These are phyloP conservation scores for Climacium dendroides DNA, from an alignment of 225 moss, liverwort and hornwort species.

Conservation along the genomic window DNA sequence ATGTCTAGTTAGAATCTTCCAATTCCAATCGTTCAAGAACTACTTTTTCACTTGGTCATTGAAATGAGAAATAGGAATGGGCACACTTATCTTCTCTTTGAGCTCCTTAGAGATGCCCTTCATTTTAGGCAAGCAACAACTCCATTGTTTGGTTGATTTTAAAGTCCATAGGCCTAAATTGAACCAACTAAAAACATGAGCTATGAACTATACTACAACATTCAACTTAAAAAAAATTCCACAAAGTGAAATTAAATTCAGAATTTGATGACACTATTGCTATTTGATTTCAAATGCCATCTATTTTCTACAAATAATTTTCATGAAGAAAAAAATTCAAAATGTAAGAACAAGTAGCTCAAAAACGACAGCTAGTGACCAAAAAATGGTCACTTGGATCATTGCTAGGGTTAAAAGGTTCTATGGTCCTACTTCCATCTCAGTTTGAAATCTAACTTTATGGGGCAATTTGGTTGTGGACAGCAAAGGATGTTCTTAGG, in stretches of 20 bases:
- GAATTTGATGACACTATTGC: neutral
- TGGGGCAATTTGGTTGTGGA: too few relatives aligned
- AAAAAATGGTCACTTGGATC: too few relatives aligned
- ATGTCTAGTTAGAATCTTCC: too few relatives aligned
- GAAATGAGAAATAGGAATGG: neutral
- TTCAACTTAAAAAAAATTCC: neutral
- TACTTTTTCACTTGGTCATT: neutral
- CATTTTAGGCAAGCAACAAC: neutral
- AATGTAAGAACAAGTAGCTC: rapidly evolving
- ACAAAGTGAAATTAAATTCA: rapidly evolving
- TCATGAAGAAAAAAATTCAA: too few relatives aligned
- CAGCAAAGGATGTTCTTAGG: too few relatives aligned
- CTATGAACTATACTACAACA: too few relatives aligned
- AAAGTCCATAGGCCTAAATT: rapidly evolving
- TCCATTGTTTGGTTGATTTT: rapidly evolving
- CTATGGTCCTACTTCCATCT: neutral
- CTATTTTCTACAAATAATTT: too few relatives aligned
- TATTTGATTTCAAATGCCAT: too few relatives aligned
- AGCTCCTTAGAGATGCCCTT: rapidly evolving
- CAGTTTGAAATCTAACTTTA: neutral
- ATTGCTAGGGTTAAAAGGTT: neutral
- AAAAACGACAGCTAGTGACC: rapidly evolving
- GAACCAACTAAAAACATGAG: neutral
- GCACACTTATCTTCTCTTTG: too few relatives aligned
- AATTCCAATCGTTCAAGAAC: too few relatives aligned